Conservation (phyloP, 2,329 filamentous ascomycete genomes). For the Pseudogymnoascus sp. region DNA sequence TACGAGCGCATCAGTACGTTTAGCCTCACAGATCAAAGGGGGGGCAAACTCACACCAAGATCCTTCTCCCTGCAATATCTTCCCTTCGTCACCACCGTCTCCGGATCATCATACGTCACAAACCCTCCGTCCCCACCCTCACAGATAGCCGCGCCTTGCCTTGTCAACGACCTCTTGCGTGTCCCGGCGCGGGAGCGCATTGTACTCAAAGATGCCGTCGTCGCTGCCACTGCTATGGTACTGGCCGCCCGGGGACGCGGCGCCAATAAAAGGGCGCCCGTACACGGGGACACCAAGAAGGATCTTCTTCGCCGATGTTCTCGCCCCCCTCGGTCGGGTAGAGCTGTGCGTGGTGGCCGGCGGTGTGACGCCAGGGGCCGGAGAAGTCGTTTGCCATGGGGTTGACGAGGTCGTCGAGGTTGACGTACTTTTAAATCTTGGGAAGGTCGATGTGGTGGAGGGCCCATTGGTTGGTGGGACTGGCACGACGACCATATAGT, state of each 20-base stretch:
- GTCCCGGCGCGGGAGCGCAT: constrained; percentile 51
- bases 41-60: constrained; percentile 44
- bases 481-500: constrained; percentile 62
- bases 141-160: constrained; percentile 61
- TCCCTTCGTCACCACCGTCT: constrained; percentile 68
- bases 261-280: constrained; percentile 64
- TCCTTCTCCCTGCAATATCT: constrained; percentile 61
- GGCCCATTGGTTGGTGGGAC: constrained; percentile 60
- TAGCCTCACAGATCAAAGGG: not conserved
- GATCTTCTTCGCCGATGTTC: constrained; percentile 60
- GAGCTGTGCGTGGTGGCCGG: constrained; percentile 69
- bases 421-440: constrained; percentile 53
- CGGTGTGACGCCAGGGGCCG: constrained; percentile 57
- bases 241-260: constrained; percentile 54
- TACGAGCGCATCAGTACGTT: constrained; percentile 24
- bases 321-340: constrained; percentile 52
- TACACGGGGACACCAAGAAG: constrained; percentile 68
- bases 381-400: constrained; percentile 75
- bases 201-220: constrained; percentile 66
- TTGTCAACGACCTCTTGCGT: constrained; percentile 59
- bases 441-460: constrained; percentile 61
- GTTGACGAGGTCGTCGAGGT: constrained; percentile 71
- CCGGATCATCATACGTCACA: constrained; percentile 69
- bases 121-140: constrained; percentile 66
- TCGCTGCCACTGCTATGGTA: constrained; percentile 49